phyloP scores from a whole-genome alignment of 768 basidiomycete genomes.

The Hirschioporus abietinus region DNA sequence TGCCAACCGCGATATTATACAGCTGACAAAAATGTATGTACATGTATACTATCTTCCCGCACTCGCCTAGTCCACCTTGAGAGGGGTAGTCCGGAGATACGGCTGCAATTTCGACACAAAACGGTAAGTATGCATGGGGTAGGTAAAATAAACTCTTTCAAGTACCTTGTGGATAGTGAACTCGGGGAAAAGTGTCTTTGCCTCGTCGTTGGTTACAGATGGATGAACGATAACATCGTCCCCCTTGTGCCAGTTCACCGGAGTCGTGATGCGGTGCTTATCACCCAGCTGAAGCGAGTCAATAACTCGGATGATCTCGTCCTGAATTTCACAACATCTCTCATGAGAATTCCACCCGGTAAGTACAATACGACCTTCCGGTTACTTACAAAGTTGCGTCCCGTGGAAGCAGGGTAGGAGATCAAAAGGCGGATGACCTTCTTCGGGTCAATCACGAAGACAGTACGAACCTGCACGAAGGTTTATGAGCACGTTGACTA shows the following conservation, averaged over 20 bases:
- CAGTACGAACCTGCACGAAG: slow-evolving; percentile 75
- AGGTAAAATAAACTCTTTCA: slow-evolving; percentile 4
- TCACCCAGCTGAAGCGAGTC: slow-evolving; percentile 92
- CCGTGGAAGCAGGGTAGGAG: slow-evolving; percentile 93
- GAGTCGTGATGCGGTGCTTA: slow-evolving; percentile 79
- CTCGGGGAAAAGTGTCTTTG: slow-evolving; percentile 85
- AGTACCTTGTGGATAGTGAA: slow-evolving; percentile 72
- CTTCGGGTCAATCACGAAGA: slow-evolving; percentile 96
- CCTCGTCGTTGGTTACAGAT: slow-evolving; percentile 78
- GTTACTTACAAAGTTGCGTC: slow-evolving; percentile 72
- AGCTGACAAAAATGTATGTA: neutral
- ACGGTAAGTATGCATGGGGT: slow-evolving; percentile 1
- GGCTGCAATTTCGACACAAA: slow-evolving; percentile 40
- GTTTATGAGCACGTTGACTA: slow-evolving; percentile 4
- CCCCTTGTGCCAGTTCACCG: slow-evolving; percentile 93
- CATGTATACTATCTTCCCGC: neutral
- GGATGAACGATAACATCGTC: slow-evolving; percentile 94
- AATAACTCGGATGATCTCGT: slow-evolving; percentile 69
- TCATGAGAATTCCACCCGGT: neutral
- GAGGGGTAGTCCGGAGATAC: slow-evolving; percentile 81
- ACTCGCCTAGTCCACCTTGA: slow-evolving; percentile 22
- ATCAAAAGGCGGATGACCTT: slow-evolving; percentile 88
- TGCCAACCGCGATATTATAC: neutral
- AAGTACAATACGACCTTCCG: neutral
- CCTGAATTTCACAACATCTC: slow-evolving; percentile 19